Evolutionary conservation across 2,329 filamentous ascomycete genomes (phyloP), one percentile per base, ranked within the genome.

Genomic region (Rhytidhysteron rufulum): DNA sequence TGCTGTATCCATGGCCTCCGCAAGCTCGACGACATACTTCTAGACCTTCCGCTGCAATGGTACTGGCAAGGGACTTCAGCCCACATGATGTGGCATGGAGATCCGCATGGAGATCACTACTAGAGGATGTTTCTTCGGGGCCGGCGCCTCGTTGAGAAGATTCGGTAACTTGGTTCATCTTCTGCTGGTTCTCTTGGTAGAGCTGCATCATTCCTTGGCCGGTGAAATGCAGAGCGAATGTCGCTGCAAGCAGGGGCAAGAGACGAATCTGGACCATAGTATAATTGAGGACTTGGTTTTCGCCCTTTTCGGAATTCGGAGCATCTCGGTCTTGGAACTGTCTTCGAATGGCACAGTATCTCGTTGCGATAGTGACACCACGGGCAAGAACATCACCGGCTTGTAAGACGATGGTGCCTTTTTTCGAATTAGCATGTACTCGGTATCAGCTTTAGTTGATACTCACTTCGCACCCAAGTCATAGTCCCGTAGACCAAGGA

Each of bases 191-290:
- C 51, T 84, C 79, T 54, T 83, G 67, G 61, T 89, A 88, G 16
- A 88, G 69, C 3, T 70, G 71, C 73, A 88, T 85, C 85, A 89
- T 89, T 27, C 78, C 78, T 41, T 82, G 80, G 22, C 86, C 85
- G 16, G 86, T 88, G 58, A 88, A 89, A 63, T 88, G 84, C 10
- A 89, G 71, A n/a, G 86, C 85, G 49, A 85, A 89, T 1, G 83
- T 85, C 2, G 85, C 77, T 1, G 85, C 85, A 7, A 90, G 70
- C 3, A 89, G 72, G 1, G 86, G 84, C 17, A 89, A 69, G 2
- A 89, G 71, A 34, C 86, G 78, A 55, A 85, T 78, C 60, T 88
- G 85, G 6, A 89, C 85, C 80, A 87, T 88, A 47, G 84, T 86
- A 66, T 89, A 89, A 70, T 89, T 85, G 20, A 89, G 70, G 2